These are phyloP conservation scores for Diplogelasinospora grovesii DNA, from an alignment of 495 filamentous ascomycete species.

Conservation along the genomic window DNA sequence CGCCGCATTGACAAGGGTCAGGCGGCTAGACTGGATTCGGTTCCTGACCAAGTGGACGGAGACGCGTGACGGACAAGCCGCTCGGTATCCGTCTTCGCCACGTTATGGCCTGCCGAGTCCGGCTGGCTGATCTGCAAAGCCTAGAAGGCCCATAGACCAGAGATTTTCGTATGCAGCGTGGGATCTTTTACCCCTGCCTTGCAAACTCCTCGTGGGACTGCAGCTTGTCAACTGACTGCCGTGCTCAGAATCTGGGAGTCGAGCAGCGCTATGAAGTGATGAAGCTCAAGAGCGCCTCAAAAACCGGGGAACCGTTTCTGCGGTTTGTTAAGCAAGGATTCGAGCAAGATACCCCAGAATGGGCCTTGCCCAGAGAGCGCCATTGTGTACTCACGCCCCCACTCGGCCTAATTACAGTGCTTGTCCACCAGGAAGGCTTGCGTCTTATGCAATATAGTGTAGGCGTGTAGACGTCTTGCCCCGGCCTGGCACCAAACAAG, in stretches of 20 bases:
- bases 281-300: too few species aligned
- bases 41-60: neutral
- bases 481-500: constrained; percentile 16
- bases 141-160: constrained; percentile 16
- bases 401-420: constrained; percentile 9
- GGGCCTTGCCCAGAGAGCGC: constrained; percentile 9
- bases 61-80: constrained; percentile 8
- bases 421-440: constrained; percentile 8
- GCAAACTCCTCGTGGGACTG: too few species aligned
- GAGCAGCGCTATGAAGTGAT: too few species aligned
- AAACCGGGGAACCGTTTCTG: too few species aligned
- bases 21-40: constrained; percentile 1
- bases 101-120: constrained; percentile 4
- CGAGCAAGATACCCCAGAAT: too few species aligned
- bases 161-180: too few species aligned
- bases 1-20: constrained; percentile 19
- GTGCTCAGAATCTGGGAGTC: too few species aligned
- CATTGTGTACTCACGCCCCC: constrained; percentile 10
- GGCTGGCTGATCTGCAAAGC: constrained; percentile 15
- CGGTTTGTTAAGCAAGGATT: too few species aligned
- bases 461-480: constrained; percentile 6
- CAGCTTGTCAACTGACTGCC: too few species aligned
- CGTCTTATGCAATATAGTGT: constrained; percentile 19
- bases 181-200: too few species aligned
- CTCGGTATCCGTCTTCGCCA: constrained; percentile 15